Evolutionary conservation across 73 alveolate species (phyloP).

Genomic region (Paramecium bursaria): DNA sequence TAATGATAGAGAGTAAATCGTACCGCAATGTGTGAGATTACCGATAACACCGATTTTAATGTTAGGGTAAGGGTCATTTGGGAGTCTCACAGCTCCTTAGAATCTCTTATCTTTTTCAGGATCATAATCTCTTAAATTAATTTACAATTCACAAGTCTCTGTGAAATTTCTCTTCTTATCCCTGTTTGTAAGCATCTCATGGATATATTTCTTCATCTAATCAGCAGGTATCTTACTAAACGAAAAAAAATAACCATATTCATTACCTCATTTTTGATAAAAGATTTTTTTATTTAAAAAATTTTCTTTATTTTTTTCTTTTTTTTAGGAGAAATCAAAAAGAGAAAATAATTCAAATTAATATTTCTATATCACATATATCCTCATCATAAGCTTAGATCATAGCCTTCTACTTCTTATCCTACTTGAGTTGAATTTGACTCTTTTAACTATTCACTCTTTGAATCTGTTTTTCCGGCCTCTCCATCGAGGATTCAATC

Average conservation of each 20-base stretch:
- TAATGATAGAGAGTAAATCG: slow-evolving; percentile 53
- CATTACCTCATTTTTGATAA: slow-evolving; percentile 64
- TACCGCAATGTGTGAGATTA: slow-evolving; percentile 97
- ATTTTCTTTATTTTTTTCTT: too few relatives aligned
- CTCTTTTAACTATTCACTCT: too few relatives aligned
- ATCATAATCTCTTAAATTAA: slow-evolving; percentile 99
- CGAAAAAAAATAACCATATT: slow-evolving; percentile 3
- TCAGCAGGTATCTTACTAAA: slow-evolving; percentile 71
- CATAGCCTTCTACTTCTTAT: too few relatives aligned
- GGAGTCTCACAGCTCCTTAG: slow-evolving; percentile 99
- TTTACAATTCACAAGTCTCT: slow-evolving; percentile 98
- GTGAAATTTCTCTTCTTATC: slow-evolving; percentile 96
- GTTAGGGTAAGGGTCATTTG: slow-evolving; percentile 97
- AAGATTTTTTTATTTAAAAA: slow-evolving; percentile 17
- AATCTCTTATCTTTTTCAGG: slow-evolving; percentile 99
- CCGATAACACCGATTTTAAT: slow-evolving; percentile 99
- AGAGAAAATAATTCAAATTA: too few relatives aligned
- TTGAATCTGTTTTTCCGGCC: too few relatives aligned
- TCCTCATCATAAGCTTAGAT: too few relatives aligned
- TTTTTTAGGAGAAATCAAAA: too few relatives aligned
- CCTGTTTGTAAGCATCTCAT: slow-evolving; percentile 77
- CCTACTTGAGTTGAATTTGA: too few relatives aligned
- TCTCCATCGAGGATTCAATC: too few relatives aligned
- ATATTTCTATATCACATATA: too few relatives aligned
- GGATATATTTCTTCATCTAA: slow-evolving; percentile 76